Evolutionary conservation across 805 yeast genomes (phyloP), one percentile per base, ranked within the genome.

Genomic region (Barnettozyma sp.): DNA sequence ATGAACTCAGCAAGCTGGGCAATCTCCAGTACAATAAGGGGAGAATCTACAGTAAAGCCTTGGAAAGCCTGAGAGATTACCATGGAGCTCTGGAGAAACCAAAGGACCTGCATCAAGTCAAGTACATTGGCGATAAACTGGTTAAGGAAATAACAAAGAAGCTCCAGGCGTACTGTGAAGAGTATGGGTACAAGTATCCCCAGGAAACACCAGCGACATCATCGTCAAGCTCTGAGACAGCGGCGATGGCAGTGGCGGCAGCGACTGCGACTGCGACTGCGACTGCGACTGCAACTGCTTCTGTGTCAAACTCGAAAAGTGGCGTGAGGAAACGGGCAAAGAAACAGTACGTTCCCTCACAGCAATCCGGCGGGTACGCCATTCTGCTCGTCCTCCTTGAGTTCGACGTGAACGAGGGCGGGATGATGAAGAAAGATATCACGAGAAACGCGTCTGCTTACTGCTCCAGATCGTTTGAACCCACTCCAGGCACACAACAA

Each of bases 311-410:
- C n/a, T n/a, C n/a, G n/a, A n/a, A n/a, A n/a, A n/a, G n/a, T n/a
- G n/a, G n/a, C n/a, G n/a, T n/a, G n/a, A n/a, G 9, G 34, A 24
- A 11, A 34, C 41, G 41, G 32, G 34, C 52, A 39, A 36, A 39
- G n/a, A 51, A 48, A 20, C 64, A 58, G 24, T 86, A 82, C 54
- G 68, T 86, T 1, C 97, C 97, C 0, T 68, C 65, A 32, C 74
- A 76, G 41, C 60, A 88, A 23, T 76, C 92, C 0, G 96, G 96
- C 2, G 94, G 83, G 0, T 88, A 83, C 60, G 95, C 92, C 0
- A 81, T 87, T 7, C 48, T 87, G 14, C 42, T 85, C 14, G 78
- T 78, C 0, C 58, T 87, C 4, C 59, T 66, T 33, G 63, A 72
- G 30, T 38, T 51, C 19, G 86, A 78, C 48, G 54, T 59, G 4